These are phyloP conservation scores for Marsdenia floribunda DNA, from an alignment of 257 asterid species.

Conservation along the genomic window DNA sequence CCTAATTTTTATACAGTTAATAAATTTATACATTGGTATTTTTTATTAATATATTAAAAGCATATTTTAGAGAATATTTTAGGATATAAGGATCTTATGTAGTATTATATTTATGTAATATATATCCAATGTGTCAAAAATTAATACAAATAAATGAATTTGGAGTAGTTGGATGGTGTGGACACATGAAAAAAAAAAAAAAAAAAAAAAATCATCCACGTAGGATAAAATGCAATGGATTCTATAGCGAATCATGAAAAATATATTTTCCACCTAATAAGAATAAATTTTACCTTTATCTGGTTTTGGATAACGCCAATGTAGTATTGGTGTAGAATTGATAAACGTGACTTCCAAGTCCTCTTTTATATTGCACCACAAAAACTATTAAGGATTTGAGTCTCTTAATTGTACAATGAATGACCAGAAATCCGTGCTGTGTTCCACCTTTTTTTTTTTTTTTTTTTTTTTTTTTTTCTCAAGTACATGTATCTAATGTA, in stretches of 20 bases:
- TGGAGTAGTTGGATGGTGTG: background rate
- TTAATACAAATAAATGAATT: no score
- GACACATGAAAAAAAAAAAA: background rate
- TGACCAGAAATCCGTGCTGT: background rate
- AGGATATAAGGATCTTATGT: no score
- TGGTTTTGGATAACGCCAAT: conserved; percentile 1
- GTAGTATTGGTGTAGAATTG: conserved; percentile 6
- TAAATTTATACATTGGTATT: no score
- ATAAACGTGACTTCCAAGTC: conserved; percentile 10
- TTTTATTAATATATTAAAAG: no score
- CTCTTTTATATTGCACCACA: background rate
- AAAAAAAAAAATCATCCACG: background rate
- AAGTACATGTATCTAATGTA: no score
- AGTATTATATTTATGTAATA: no score
- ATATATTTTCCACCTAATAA: conserved; percentile 11
- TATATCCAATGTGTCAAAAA: no score
- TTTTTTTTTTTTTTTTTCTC: no score
- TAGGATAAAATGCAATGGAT: conserved; percentile 1
- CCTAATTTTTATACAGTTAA: no score
- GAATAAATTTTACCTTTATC: background rate
- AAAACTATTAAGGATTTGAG: background rate
- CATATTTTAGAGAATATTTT: no score
- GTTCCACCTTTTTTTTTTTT: no score
- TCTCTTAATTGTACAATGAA: background rate
- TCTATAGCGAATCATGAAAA: conserved; percentile 19